These are phyloP conservation scores for Pulveroboletus sp. DNA, from an alignment of 768 basidiomycete genomes.

Conservation along the genomic window DNA sequence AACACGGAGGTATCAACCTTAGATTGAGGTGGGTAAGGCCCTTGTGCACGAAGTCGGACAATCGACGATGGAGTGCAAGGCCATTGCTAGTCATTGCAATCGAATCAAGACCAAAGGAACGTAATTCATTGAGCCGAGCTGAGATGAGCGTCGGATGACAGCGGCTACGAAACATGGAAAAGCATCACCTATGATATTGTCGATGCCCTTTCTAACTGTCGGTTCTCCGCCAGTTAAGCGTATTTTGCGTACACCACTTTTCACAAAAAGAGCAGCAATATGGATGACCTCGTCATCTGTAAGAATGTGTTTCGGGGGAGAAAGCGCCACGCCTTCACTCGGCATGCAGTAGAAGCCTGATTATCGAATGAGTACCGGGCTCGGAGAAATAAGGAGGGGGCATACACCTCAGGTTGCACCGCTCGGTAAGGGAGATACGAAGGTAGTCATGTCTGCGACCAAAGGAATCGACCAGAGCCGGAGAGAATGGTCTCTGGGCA, in stretches of 20 bases:
- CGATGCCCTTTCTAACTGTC: constrained; percentile 73
- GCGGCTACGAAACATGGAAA: neutral
- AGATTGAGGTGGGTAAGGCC: constrained; percentile 78
- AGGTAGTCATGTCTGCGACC: constrained; percentile 76
- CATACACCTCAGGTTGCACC: constrained; percentile 84
- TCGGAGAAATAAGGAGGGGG: constrained; percentile 2
- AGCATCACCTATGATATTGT: constrained; percentile 61
- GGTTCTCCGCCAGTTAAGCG: constrained; percentile 88
- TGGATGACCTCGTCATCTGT: constrained; percentile 75
- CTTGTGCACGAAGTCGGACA: constrained; percentile 63
- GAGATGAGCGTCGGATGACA: constrained; percentile 7
- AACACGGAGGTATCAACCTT: constrained; percentile 39
- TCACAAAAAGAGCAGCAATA: constrained; percentile 74
- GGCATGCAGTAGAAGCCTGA: constrained; percentile 94
- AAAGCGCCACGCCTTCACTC: constrained; percentile 70
- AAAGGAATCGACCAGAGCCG: constrained; percentile 64
- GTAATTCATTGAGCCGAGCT: constrained; percentile 67
- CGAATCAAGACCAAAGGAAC: constrained; percentile 57
- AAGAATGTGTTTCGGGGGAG: constrained; percentile 65
- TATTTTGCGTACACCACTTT: constrained; percentile 83
- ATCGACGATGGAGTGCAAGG: constrained; percentile 66
- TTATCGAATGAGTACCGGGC: neutral
- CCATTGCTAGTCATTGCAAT: constrained; percentile 90
- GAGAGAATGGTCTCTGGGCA: constrained; percentile 43
- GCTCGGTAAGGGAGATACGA: constrained; percentile 84